phyloP scores from a whole-genome alignment of 768 basidiomycete species.

The Fistulinella prunicolor region DNA sequence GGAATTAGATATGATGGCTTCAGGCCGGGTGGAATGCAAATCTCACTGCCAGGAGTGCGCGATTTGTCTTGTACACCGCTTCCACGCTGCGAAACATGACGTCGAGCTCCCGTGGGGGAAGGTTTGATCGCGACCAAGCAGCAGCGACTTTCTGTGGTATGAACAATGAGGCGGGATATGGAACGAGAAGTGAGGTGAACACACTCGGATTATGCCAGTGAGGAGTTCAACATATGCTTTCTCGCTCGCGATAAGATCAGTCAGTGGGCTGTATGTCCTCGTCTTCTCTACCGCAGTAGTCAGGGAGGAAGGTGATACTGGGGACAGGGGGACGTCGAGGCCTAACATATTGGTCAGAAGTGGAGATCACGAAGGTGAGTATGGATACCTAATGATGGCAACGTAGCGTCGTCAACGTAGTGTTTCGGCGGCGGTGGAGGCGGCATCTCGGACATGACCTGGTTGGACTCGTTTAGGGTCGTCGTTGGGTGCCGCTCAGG shows the following conservation, averaged over 20 bases:
- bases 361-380: conserved; percentile 1
- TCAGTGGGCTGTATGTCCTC: conserved; percentile 77
- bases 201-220: conserved; percentile 84
- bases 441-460: not conserved
- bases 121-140: conserved; percentile 95
- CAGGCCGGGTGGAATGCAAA: not conserved
- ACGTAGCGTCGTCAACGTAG: not conserved
- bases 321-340: conserved; percentile 23
- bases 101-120: conserved; percentile 90
- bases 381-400: conserved; percentile 22
- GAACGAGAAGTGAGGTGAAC: conserved; percentile 32
- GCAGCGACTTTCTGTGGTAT: conserved; percentile 83
- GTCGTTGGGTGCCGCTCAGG: conserved; percentile 11
- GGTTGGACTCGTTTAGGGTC: not conserved
- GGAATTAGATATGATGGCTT: conserved; percentile 12
- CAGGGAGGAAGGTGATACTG: conserved; percentile 17
- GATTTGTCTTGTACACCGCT: conserved; percentile 88
- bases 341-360: conserved; percentile 22
- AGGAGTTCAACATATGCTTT: conserved; percentile 88
- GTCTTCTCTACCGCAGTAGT: conserved; percentile 42
- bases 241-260: conserved; percentile 93
- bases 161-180: conserved; percentile 10
- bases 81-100: conserved; percentile 94
- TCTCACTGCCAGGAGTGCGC: conserved; percentile 66
- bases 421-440: conserved; percentile 23